These are phyloP conservation scores for Blastomyces percursus DNA, from an alignment of 2,329 filamentous ascomycete species.

Conservation along the genomic window DNA sequence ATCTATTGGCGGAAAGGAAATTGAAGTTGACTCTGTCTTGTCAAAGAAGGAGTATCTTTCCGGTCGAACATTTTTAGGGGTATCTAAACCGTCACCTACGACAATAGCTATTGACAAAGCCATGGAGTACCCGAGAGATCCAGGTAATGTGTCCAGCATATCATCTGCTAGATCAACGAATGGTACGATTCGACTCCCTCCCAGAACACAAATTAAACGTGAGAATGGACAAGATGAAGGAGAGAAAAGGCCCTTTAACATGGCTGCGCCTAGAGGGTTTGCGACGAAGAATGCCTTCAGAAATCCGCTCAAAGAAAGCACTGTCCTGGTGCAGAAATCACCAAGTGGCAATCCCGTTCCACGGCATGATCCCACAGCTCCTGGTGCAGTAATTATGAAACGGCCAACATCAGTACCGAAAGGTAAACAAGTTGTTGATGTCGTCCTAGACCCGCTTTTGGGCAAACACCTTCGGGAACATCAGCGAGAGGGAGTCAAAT, in stretches of 20 bases:
- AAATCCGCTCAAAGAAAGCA: conserved; percentile 47
- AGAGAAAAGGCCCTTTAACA: conserved; percentile 32
- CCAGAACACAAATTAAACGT: conserved; percentile 13
- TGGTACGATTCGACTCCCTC: conserved; percentile 12
- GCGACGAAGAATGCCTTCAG: conserved; percentile 46
- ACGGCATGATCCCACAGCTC: conserved; percentile 52
- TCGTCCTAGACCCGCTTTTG: conserved; percentile 59
- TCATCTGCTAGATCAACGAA: not conserved
- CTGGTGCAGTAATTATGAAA: conserved; percentile 57
- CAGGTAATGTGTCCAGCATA: not conserved
- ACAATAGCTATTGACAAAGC: conserved; percentile 6
- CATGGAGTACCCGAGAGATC: conserved; percentile 10
- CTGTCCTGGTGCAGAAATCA: conserved; percentile 36
- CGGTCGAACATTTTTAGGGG: conserved; percentile 21
- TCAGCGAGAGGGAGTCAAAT: conserved; percentile 58
- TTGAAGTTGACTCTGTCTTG: conserved; percentile 55
- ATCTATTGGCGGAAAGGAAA: conserved; percentile 54
- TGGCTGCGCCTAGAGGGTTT: conserved; percentile 27
- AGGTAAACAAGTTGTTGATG: conserved; percentile 58
- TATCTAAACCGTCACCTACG: conserved; percentile 16
- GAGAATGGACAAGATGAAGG: conserved; percentile 17
- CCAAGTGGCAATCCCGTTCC: conserved; percentile 42
- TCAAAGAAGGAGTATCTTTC: conserved; percentile 48
- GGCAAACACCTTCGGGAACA: conserved; percentile 53
- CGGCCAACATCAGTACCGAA: conserved; percentile 45